phyloP scores from a whole-genome alignment of 2,329 filamentous ascomycete species.

The Coniochaeta hoffmannii region DNA sequence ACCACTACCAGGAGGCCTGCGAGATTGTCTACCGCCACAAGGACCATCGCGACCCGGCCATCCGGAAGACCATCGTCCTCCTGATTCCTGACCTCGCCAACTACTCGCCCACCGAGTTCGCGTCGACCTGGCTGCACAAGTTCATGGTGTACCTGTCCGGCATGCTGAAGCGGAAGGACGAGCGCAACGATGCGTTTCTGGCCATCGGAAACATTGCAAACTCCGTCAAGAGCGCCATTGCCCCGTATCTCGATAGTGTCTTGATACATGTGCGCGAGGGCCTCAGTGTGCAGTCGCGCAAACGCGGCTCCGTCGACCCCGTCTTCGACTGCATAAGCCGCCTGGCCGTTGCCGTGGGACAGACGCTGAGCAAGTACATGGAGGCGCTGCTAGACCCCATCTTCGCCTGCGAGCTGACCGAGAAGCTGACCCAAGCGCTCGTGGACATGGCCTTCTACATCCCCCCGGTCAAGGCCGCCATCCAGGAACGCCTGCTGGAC shows the following conservation, averaged over 20 bases:
- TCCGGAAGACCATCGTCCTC: slow-evolving; percentile 81
- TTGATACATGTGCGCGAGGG: slow-evolving; percentile 90
- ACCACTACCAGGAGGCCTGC: slow-evolving; percentile 84
- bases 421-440: slow-evolving; percentile 87
- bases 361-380: slow-evolving; percentile 97
- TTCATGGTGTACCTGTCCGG: slow-evolving; percentile 96
- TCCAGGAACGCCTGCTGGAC: slow-evolving; percentile 88
- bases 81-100: slow-evolving; percentile 89
- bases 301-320: slow-evolving; percentile 59
- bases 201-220: slow-evolving; percentile 96
- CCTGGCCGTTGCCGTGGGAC: slow-evolving; percentile 87
- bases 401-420: slow-evolving; percentile 90
- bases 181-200: slow-evolving; percentile 87
- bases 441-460: slow-evolving; percentile 99
- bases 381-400: slow-evolving; percentile 91
- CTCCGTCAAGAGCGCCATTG: slow-evolving; percentile 90
- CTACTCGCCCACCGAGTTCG: slow-evolving; percentile 88
- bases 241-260: slow-evolving; percentile 90
- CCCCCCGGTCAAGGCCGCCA: slow-evolving; percentile 83
- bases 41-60: slow-evolving; percentile 82
- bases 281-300: slow-evolving; percentile 69
- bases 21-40: slow-evolving; percentile 90
- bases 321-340: slow-evolving; percentile 98
- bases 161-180: slow-evolving; percentile 91
- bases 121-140: slow-evolving; percentile 77